phyloP scores from a whole-genome alignment of 306 rosid genomes.

The Cucurbita pepo region DNA sequence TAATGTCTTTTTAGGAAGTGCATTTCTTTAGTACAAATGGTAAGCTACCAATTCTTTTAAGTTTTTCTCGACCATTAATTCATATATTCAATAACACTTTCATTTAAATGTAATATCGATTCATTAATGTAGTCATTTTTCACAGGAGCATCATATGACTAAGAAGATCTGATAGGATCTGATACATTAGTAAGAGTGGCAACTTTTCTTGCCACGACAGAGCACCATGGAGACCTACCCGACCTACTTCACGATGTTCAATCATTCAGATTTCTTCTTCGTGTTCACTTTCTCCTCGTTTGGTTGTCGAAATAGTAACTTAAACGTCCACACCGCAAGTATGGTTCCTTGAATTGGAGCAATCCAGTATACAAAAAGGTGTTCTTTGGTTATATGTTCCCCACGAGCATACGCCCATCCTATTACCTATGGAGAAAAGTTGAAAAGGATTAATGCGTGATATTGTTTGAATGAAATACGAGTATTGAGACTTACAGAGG shows the following conservation, averaged over 20 bases:
- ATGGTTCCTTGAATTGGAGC: constrained; percentile 81
- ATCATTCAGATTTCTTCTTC: constrained; percentile 63
- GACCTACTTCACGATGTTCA: background rate
- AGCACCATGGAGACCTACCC: no score
- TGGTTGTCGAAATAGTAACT: constrained; percentile 23
- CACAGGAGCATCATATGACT: no score
- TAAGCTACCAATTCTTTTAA: no score
- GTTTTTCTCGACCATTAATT: no score
- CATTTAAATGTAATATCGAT: no score
- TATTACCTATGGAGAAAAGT: constrained; percentile 41
- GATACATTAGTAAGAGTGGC: no score
- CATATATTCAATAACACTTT: no score
- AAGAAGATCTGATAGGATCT: no score
- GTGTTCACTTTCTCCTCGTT: constrained; percentile 23
- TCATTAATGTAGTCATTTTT: no score
- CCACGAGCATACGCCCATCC: constrained; percentile 97
- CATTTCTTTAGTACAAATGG: no score
- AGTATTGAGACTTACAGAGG: constrained; percentile 40
- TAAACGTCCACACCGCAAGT: constrained; percentile 66
- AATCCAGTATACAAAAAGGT: constrained; percentile 79
- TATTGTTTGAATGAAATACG: background rate
- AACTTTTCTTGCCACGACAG: no score
- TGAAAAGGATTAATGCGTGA: background rate
- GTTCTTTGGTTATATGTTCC: constrained; percentile 74
- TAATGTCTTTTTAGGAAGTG: no score